Evolutionary conservation across 2,329 filamentous ascomycete species (phyloP).

Genomic region (Venturia asperata): DNA sequence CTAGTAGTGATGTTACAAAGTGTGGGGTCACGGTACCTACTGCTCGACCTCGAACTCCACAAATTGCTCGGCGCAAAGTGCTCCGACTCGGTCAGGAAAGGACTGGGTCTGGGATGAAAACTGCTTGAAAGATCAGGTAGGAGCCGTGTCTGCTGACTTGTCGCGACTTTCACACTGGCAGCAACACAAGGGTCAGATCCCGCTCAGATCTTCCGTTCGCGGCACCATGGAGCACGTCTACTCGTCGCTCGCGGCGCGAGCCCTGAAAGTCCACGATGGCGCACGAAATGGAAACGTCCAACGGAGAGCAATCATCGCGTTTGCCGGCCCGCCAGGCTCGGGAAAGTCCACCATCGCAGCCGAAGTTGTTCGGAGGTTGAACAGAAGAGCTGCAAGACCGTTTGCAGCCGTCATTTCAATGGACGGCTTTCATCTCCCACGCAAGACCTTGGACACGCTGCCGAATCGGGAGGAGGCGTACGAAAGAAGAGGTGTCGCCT

Average conservation of each 20-base stretch:
- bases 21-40: too few relatives aligned
- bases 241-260: constrained; percentile 3
- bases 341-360: constrained; percentile 75
- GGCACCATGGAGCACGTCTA: constrained; percentile 10
- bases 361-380: constrained; percentile 60
- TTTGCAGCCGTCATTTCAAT: constrained; percentile 76
- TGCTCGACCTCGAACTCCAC: not conserved
- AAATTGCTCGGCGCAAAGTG: not conserved
- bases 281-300: not conserved
- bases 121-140: not conserved
- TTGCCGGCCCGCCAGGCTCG: constrained; percentile 87
- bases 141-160: not conserved
- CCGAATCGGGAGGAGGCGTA: constrained; percentile 69
- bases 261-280: constrained; percentile 1
- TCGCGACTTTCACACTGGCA: not conserved
- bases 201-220: not conserved
- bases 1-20: too few relatives aligned
- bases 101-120: not conserved
- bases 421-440: constrained; percentile 91
- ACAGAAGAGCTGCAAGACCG: constrained; percentile 48
- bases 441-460: constrained; percentile 72
- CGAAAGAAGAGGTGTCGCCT: constrained; percentile 78
- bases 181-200: not conserved
- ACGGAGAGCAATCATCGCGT: constrained; percentile 49
- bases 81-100: not conserved